Evolutionary conservation across 192 early-diverging fungal genomes (phyloP).

Genomic region (Coemansia sp.): DNA sequence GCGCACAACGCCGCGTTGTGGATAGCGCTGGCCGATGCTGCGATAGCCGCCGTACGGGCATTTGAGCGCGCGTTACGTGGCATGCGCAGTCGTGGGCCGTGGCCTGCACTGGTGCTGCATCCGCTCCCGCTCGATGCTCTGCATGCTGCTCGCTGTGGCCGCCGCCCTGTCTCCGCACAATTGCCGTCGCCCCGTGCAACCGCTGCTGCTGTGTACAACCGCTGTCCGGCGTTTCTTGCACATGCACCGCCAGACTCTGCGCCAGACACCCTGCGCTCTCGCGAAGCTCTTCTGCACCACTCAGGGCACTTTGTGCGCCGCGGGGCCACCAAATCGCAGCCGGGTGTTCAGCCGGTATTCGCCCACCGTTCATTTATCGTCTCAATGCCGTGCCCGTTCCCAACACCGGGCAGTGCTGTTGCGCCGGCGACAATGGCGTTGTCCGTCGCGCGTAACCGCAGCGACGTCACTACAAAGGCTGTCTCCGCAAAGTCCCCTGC

Average conservation of each 20-base stretch:
- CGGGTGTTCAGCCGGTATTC: constrained; percentile 17
- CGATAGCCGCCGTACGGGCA: constrained; percentile 8
- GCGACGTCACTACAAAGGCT: constrained; percentile 9
- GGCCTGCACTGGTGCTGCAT: constrained; percentile 40
- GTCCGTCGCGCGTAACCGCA: constrained; percentile 13
- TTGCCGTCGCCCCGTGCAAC: constrained; percentile 21
- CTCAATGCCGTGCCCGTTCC: constrained; percentile 35
- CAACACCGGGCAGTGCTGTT: constrained; percentile 17
- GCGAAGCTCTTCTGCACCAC: constrained; percentile 1
- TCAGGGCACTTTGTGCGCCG: constrained; percentile 28
- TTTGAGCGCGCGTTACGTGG: constrained; percentile 26
- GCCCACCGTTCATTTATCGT: constrained; percentile 39
- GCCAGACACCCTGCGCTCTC: neutral
- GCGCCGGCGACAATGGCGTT: constrained; percentile 30
- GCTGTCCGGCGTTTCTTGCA: constrained; percentile 25
- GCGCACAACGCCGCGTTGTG: constrained; percentile 20
- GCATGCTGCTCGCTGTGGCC: constrained; percentile 12
- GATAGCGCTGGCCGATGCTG: constrained; percentile 33
- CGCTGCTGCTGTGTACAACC: constrained; percentile 37
- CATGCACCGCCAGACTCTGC: neutral
- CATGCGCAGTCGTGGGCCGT: constrained; percentile 11
- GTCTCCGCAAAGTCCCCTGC: neutral
- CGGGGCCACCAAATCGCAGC: neutral
- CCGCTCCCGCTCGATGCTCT: constrained; percentile 41
- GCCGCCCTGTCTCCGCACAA: constrained; percentile 1